These are phyloP conservation scores for Leucaena leucocephala DNA, from an alignment of 306 rosid species.

Conservation along the genomic window DNA sequence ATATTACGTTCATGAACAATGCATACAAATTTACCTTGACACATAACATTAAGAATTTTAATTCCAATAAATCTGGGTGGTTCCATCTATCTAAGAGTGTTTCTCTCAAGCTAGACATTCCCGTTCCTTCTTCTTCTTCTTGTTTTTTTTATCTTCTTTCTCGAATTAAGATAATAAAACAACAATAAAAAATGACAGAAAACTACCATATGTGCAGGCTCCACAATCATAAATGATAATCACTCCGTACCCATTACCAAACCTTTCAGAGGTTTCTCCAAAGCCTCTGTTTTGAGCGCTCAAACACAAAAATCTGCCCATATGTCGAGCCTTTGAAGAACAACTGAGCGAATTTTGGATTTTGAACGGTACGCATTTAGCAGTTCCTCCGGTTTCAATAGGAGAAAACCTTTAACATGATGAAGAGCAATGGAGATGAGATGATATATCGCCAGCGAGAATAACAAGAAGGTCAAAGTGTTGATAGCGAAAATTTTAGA, in stretches of 20 bases:
- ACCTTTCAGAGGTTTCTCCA: constrained; percentile 36
- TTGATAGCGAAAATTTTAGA: background rate
- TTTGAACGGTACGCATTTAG: constrained; percentile 38
- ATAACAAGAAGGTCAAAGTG: background rate
- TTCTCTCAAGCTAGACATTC: background rate
- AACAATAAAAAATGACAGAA: constrained; percentile 16
- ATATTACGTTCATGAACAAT: background rate
- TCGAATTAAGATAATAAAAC: background rate
- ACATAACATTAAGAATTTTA: background rate
- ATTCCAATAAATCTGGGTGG: background rate
- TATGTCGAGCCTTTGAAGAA: constrained; percentile 36
- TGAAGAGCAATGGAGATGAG: background rate
- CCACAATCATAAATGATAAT: constrained; percentile 89
- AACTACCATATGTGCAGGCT: constrained; percentile 93
- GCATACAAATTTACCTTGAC: background rate
- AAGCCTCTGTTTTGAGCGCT: constrained; percentile 43
- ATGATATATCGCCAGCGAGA: background rate
- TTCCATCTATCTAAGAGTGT: constrained; percentile 6
- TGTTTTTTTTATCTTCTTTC: background rate
- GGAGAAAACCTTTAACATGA: constrained; percentile 43
- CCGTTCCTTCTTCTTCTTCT: too few relatives aligned
- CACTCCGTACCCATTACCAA: constrained; percentile 64
- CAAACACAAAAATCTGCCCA: constrained; percentile 39
- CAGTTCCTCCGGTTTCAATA: constrained; percentile 38
- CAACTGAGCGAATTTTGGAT: constrained; percentile 39